Evolutionary conservation across 257 asterid genomes (phyloP), one percentile per base, ranked within the genome.

Genomic region (Solanum verrucosum): DNA sequence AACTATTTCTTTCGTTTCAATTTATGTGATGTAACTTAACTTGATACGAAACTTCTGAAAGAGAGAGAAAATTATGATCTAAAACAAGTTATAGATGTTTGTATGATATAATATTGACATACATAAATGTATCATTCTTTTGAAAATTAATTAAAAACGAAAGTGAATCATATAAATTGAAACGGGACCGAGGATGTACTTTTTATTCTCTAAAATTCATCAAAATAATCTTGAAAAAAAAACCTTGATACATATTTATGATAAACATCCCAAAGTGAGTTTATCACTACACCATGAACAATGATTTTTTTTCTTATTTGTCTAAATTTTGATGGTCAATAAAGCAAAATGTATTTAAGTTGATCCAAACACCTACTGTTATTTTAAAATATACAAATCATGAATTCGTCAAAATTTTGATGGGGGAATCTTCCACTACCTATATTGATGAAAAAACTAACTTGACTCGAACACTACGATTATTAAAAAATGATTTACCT

Each of bases 401-500:
- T 56, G 65, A 18, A 68, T 27, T 29, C 2, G 4, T 68, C 5
- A 33, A 72, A 72, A 10, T 10, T 10, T 37, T 20, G 20, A 14
- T 74, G 31, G 33, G 20, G 23, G 5, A 27, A 3, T 63, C 42
- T 20, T 4, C 3, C 23, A 7, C 27, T 31, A 56, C 77, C 23
- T 12, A 8, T 20, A 7, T 21, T 9, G 29, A 73, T 35, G 49
- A 72, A 10, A 56, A 20, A 56, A 8, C 0, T 8, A 15, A 31
- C 1, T 15, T 29, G 13, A 71, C 13, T 71, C 14, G n/a, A 71
- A 71, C 40, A 16, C 7, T 3, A 0, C 0, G 3, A 6, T 71
- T 71, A 15, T 31, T 71, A 31, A 68, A 59, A 68, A 78, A 42
- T 25, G 31, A 10, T 29, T 89, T 85, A 95, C 99, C 98, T 88